Base-by-base conservation (phyloP, 148 eudicot genomes). In the Euryodendron excelsum region DNA sequence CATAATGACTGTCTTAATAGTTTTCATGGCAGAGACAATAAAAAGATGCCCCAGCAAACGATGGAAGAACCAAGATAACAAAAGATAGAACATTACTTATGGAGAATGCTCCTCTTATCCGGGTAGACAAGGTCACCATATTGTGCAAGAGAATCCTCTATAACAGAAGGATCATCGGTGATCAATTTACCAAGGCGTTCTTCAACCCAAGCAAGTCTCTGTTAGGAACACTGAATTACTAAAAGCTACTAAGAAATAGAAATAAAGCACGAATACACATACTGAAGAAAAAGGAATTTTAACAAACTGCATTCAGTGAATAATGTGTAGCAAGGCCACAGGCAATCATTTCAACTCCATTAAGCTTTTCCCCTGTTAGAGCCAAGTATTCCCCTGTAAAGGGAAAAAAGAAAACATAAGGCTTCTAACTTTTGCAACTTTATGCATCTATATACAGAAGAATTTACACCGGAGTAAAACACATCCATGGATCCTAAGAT, bases 101-200 rank as follows among this genome's bases (percentile, higher is more conserved):
- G 83, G 55, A 95, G 86, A 79, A 90, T 68, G 74, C 97, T 96
- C 28, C 83, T 88, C 72, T 79, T 80, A 36, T 91, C 97, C 12
- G 88, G 97, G 82, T 91, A 93, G 82, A 96, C 97, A 77, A 96
- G 88, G 77, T 90, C 91, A 61, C 98, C 98, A 83, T 93, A 96
- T 78, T 96, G 99, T 37, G 99, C 90, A 74, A 96, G 95, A 65
- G 98, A 93, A 78, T 83, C 90, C 79, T 91, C 97, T 55, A 96
- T 87, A 66, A 88, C 89, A 73, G 92, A 81, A 52, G 92, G 87
- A 81, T 82, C 91, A 82, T 96, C 99, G 30, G 98, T 92, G 69
- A 88, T 82, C 87, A 96, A 87, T 86, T 87, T 89, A 73, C 89
- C 93, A 62, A 96, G 90, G 82, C 98, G 91, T 74, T 93, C 99